Evolutionary conservation across 352 stramenopile genomes (phyloP).

Genomic region (Globisporangium ultimum): DNA sequence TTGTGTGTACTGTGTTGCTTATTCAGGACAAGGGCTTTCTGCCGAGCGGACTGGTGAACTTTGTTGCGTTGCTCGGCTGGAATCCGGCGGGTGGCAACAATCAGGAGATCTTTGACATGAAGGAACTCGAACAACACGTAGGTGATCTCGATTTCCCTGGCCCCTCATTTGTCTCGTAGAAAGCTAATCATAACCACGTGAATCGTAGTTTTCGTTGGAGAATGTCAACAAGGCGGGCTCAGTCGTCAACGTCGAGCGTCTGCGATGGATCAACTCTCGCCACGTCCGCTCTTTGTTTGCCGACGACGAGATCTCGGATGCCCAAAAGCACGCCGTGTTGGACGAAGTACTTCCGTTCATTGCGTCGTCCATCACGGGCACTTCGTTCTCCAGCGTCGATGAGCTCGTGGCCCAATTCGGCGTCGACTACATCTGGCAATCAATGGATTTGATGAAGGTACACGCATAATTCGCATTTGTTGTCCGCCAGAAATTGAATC

Average conservation of each 20-base stretch:
- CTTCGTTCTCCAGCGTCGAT: constrained; percentile 17
- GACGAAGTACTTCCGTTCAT: constrained; percentile 71
- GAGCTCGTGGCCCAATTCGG: constrained; percentile 52
- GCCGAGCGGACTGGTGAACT: constrained; percentile 96
- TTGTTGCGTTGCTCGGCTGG: constrained; percentile 97
- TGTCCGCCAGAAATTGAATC: neutral
- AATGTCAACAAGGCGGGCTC: constrained; percentile 88
- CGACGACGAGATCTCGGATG: constrained; percentile 30
- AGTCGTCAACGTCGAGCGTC: constrained; percentile 82
- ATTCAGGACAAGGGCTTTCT: constrained; percentile 93
- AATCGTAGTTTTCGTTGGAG: constrained; percentile 70
- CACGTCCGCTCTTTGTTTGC: constrained; percentile 81
- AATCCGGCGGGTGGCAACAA: constrained; percentile 94
- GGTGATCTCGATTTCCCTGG: neutral
- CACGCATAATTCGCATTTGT: neutral
- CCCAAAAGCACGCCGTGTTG: constrained; percentile 47
- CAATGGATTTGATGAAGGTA: constrained; percentile 85
- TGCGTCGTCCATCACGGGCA: constrained; percentile 29
- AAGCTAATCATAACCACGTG: neutral
- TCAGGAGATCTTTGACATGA: constrained; percentile 95
- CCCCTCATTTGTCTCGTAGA: no score
- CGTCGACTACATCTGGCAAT: constrained; percentile 65
- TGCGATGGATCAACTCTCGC: constrained; percentile 88
- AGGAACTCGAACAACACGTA: constrained; percentile 85
- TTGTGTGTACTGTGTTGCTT: neutral